These are phyloP conservation scores for Gnomoniopsis smithogilvyi DNA, from an alignment of 2,329 filamentous ascomycete genomes.

Conservation along the genomic window DNA sequence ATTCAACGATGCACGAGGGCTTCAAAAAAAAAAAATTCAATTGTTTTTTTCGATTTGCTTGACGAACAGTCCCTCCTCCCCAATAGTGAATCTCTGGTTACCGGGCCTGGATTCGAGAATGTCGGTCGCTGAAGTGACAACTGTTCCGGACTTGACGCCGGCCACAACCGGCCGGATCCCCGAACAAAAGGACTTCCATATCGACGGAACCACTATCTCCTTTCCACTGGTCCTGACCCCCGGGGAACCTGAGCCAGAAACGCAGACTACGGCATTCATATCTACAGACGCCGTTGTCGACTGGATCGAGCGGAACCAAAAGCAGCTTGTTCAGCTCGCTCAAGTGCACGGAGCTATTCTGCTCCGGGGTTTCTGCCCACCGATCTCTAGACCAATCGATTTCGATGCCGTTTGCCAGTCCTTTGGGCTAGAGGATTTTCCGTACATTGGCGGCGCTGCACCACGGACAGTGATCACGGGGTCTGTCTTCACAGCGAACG, in stretches of 20 bases:
- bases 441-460: conserved; percentile 15
- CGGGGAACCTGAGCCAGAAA: conserved; percentile 20
- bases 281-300: conserved; percentile 3
- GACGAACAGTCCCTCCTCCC: not conserved
- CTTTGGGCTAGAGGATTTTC: conserved; percentile 9
- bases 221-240: conserved; percentile 15
- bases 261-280: not conserved
- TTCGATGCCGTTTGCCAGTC: conserved; percentile 13
- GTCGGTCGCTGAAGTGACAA: not conserved
- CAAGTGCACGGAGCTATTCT: conserved; percentile 13
- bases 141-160: conserved; percentile 6
- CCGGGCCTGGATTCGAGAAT: not conserved
- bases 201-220: conserved; percentile 1
- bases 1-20: not conserved
- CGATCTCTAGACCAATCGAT: conserved; percentile 7
- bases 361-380: conserved; percentile 13
- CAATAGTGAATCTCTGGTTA: not conserved
- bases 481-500: conserved; percentile 17
- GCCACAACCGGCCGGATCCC: conserved; percentile 4
- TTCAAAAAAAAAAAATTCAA: no score
- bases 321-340: conserved; percentile 3
- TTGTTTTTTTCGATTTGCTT: no score
- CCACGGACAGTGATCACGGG: conserved; percentile 10
- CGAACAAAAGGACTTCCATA: conserved; percentile 9
- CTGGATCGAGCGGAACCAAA: conserved; percentile 10